Evolutionary conservation across 2,329 filamentous ascomycete species (phyloP).

Genomic region (Aquanectria penicillioides): DNA sequence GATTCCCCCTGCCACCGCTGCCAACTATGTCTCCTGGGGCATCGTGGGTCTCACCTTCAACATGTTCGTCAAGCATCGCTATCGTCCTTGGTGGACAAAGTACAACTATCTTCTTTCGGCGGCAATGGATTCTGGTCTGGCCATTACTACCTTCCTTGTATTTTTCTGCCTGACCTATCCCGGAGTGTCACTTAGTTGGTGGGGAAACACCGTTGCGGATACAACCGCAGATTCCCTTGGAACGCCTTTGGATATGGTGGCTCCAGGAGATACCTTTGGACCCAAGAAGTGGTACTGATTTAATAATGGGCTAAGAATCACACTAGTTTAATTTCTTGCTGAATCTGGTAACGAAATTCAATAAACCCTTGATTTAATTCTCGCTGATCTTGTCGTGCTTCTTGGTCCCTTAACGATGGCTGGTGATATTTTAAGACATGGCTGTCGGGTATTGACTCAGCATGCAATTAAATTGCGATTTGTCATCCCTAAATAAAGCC

Average conservation of each 20-base stretch:
- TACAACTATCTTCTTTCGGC: conserved; percentile 32
- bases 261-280: conserved; percentile 22
- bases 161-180: conserved; percentile 26
- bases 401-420: no score
- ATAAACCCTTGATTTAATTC: no score
- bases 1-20: conserved; percentile 20
- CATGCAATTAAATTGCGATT: no score
- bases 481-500: no score
- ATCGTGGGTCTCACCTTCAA: conserved; percentile 24
- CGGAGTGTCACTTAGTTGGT: conserved; percentile 21
- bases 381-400: no score
- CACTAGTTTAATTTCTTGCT: no score
- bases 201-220: conserved; percentile 26
- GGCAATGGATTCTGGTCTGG: conserved; percentile 22
- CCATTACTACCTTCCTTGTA: conserved; percentile 22
- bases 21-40: conserved; percentile 22
- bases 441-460: no score
- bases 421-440: no score
- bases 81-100: conserved; percentile 28
- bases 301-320: no score
- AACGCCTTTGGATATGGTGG: conserved; percentile 12
- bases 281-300: conserved; percentile 22
- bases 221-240: conserved; percentile 22
- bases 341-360: no score
- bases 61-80: conserved; percentile 23